Evolutionary conservation across 1,284 basidiomycete genomes (phyloP).

Genomic region (Cryptococcus sp.): DNA sequence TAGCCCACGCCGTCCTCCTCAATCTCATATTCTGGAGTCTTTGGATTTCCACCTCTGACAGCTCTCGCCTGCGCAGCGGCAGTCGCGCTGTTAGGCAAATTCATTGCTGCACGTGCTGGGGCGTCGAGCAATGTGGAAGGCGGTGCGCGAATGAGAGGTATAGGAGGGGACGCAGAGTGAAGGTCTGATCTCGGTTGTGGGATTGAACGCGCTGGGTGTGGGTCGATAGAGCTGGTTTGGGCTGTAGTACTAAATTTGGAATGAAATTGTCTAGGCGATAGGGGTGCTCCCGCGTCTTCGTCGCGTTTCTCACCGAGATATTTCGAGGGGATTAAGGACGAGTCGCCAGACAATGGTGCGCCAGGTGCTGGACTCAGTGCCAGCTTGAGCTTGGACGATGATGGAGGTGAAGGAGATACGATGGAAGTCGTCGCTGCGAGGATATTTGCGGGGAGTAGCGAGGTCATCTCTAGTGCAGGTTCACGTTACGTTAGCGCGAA

Average conservation of each 20-base stretch:
- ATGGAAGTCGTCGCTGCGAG: conserved; percentile 14
- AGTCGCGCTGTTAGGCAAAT: conserved; percentile 42
- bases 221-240: conserved; percentile 17
- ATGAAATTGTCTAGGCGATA: conserved; percentile 5
- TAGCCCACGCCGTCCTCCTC: conserved; percentile 19
- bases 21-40: conserved; percentile 45
- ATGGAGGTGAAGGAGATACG: conserved; percentile 6
- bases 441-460: conserved; percentile 14
- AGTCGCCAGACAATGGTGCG: conserved; percentile 24
- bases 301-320: conserved; percentile 22
- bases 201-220: conserved; percentile 11
- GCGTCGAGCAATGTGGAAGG: conserved; percentile 45
- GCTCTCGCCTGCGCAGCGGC: conserved; percentile 45
- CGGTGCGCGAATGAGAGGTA: conserved; percentile 30
- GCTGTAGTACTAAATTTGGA: neutral
- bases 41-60: conserved; percentile 33
- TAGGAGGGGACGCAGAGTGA: conserved; percentile 5
- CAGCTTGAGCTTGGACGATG: conserved; percentile 1
- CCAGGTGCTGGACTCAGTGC: conserved; percentile 13
- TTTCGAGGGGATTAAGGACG: conserved; percentile 22
- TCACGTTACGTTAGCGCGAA: too few relatives aligned
- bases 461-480: conserved; percentile 8
- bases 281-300: conserved; percentile 8
- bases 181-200: conserved; percentile 4
- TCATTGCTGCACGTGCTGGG: conserved; percentile 46